Evolutionary conservation across 2,329 filamentous ascomycete genomes (phyloP).

Genomic region (Fusarium piperis): DNA sequence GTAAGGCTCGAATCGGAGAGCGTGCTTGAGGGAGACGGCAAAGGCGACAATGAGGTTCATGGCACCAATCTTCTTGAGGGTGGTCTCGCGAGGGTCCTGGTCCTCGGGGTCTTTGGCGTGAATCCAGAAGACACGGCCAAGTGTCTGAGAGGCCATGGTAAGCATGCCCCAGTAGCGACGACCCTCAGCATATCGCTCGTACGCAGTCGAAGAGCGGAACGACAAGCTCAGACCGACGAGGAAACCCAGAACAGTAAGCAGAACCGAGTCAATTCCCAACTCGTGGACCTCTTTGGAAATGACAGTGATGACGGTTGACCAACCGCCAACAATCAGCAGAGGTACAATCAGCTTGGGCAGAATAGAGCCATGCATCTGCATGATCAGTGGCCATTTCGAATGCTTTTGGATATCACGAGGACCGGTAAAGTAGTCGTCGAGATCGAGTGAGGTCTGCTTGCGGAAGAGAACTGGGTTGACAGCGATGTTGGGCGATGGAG

Average conservation of each 20-base stretch:
- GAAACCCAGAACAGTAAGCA: constrained; percentile 83
- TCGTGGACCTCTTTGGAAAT: constrained; percentile 58
- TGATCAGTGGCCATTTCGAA: constrained; percentile 79
- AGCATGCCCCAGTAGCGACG: constrained; percentile 71
- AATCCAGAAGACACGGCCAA: constrained; percentile 86
- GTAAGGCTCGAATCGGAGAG: constrained; percentile 84
- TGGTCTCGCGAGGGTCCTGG: constrained; percentile 67
- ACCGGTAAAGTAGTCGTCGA: constrained; percentile 71
- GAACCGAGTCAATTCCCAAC: constrained; percentile 50
- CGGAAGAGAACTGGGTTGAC: constrained; percentile 45
- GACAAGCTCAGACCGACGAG: constrained; percentile 82
- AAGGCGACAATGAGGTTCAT: constrained; percentile 84
- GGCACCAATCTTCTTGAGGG: constrained; percentile 76
- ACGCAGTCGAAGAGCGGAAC: constrained; percentile 80
- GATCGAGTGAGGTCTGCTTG: constrained; percentile 53
- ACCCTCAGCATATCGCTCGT: constrained; percentile 76
- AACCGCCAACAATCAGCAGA: constrained; percentile 67
- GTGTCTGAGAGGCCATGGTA: constrained; percentile 69
- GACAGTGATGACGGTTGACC: constrained; percentile 73
- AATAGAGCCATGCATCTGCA: constrained; percentile 80
- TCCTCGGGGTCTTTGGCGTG: constrained; percentile 69
- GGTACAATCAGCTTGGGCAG: constrained; percentile 79
- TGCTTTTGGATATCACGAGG: constrained; percentile 77
- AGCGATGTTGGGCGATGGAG: constrained; percentile 42
- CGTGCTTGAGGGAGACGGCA: constrained; percentile 81